Evolutionary conservation across 2,329 filamentous ascomycete genomes (phyloP), one percentile per base, ranked within the genome.

Genomic region (Bipolaris bicolor): DNA sequence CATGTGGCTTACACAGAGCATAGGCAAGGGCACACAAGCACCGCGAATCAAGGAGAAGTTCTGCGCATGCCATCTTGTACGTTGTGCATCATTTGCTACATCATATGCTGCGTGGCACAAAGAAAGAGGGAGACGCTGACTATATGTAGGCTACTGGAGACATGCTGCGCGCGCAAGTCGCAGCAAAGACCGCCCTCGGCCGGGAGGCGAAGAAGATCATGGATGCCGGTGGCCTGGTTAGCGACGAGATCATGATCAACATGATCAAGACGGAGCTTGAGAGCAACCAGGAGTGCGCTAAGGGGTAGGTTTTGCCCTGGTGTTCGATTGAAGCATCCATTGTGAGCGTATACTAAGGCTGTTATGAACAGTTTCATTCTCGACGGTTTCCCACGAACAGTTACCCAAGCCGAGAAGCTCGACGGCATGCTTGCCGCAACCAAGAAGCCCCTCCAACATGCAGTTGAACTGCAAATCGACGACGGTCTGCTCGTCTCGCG

Each of bases 191-290:
- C 56, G 81, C 90, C 58, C 88, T 99, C 65, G 95, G 95, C 70
- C 87, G 90, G 76, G 92, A 97, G 83, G 95, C 95, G 67, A 99
- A 99, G 89, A 98, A 98, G 88, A 99, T 99, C 80, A 99, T 99
- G 95, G 95, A 99, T 77, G 90, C 94, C 78, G 95, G 95, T 71
- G 94, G 94, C 69, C 88, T 99, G 58, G 95, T 99, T 78, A 96
- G 92, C 79, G 95, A 99, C 80, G 94, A 98, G 77, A 99, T 99
- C 77, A 94, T 99, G 86, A 91, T 99, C 79, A 92, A 94, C 80
- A 99, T 99, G 95, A 99, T 99, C 84, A 94, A 95, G 87, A 90
- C 89, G 78, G 94, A 99, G 85, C 86, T 99, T 49, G 90, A 96
- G 74, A 90, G 85, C 81, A 99, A 99, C 84, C 81, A 86, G 74